A percentile compares a stretch with the other conserved stretches of the same genome.
Evolutionary conservation across 2,329 filamentous ascomycete species (phyloP).

Genomic region (Colletotrichum eremochloae): DNA sequence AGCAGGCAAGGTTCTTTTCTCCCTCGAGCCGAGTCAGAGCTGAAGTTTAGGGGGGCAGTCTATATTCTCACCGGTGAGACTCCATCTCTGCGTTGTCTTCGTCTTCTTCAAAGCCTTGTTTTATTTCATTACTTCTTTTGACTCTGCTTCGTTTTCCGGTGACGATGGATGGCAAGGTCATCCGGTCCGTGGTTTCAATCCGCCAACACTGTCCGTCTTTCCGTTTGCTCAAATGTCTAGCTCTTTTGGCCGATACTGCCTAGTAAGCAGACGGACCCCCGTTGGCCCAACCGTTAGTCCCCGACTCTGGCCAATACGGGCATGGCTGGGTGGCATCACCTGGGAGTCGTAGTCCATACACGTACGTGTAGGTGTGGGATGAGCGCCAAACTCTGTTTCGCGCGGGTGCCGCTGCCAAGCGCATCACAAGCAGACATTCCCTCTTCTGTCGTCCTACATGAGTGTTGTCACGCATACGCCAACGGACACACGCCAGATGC

Average conservation of each 20-base stretch:
- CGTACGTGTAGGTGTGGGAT: conserved; percentile 22
- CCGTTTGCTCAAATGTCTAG: background rate
- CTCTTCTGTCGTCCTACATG: conserved; percentile 36
- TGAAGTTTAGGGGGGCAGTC: conserved; percentile 6
- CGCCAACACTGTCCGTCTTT: background rate
- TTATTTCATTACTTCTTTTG: background rate
- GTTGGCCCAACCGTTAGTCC: conserved; percentile 12
- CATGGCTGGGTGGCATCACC: conserved; percentile 30
- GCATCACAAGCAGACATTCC: conserved; percentile 39
- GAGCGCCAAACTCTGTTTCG: conserved; percentile 36
- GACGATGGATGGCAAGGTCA: conserved; percentile 31
- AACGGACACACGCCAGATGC: conserved; percentile 1
- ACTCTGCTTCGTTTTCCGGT: background rate
- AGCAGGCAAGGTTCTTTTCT: conserved; percentile 12
- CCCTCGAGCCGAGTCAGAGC: background rate
- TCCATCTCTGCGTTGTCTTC: conserved; percentile 17
- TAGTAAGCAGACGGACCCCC: conserved; percentile 29
- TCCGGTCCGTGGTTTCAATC: conserved; percentile 6
- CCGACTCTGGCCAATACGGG: conserved; percentile 28
- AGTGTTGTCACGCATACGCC: conserved; percentile 11
- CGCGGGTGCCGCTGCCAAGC: conserved; percentile 42
- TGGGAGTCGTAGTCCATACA: conserved; percentile 2
- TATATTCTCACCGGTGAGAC: conserved; percentile 26
- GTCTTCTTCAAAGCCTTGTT: background rate
- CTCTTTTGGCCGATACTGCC: conserved; percentile 14